Conservation (phyloP, 352 stramenopile species). For the Achlya hypogyna region DNA sequence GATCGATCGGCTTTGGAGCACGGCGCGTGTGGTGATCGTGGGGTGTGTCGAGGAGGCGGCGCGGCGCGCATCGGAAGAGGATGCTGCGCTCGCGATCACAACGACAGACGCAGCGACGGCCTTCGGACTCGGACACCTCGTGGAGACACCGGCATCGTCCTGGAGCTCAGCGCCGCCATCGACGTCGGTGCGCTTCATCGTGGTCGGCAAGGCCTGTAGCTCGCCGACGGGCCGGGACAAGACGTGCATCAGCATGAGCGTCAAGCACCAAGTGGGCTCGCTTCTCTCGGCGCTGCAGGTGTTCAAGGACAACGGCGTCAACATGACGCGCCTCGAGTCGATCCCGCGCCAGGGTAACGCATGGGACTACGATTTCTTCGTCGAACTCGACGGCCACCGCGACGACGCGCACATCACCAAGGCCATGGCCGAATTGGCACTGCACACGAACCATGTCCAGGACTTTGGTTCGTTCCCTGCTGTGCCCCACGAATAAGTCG, state of each 20-base stretch:
- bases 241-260: constrained; percentile 73
- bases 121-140: constrained; percentile 22
- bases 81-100: constrained; percentile 9
- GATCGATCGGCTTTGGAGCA: constrained; percentile 67
- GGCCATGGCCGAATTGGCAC: constrained; percentile 45
- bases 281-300: constrained; percentile 67
- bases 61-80: constrained; percentile 26
- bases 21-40: constrained; percentile 49
- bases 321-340: constrained; percentile 79
- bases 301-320: constrained; percentile 73
- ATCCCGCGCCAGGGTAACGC: constrained; percentile 58
- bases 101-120: constrained; percentile 18
- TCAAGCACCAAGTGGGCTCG: constrained; percentile 83
- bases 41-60: constrained; percentile 56
- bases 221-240: constrained; percentile 70
- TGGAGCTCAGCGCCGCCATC: background rate
- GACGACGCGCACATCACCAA: constrained; percentile 51
- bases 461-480: constrained; percentile 72
- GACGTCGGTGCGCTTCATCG: constrained; percentile 54
- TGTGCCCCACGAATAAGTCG: background rate
- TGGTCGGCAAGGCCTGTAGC: constrained; percentile 56
- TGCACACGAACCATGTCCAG: constrained; percentile 49
- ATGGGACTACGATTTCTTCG: constrained; percentile 77
- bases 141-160: constrained; percentile 19
- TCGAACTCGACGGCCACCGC: constrained; percentile 71